phyloP scores from a whole-genome alignment of 352 stramenopile genomes.

The Pythium inflatum region DNA sequence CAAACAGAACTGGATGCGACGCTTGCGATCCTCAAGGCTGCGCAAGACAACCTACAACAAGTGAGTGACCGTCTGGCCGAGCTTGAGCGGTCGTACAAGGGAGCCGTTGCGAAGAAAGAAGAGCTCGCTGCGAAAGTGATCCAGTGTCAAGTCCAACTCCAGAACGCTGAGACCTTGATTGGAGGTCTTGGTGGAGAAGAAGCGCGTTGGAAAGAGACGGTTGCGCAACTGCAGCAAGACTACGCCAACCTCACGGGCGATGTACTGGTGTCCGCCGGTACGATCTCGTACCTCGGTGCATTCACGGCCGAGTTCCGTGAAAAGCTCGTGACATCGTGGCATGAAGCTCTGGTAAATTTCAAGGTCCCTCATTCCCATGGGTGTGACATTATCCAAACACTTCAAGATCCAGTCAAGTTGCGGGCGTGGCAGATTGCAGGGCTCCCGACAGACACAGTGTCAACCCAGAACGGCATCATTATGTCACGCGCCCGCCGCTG shows the following conservation, averaged over 20 bases:
- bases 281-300: conserved; percentile 86
- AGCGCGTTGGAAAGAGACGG: conserved; percentile 82
- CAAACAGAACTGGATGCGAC: conserved; percentile 65
- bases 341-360: conserved; percentile 62
- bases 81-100: conserved; percentile 86
- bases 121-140: conserved; percentile 88
- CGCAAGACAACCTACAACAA: conserved; percentile 74
- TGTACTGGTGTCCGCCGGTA: conserved; percentile 83
- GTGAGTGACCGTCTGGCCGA: conserved; percentile 85
- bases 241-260: conserved; percentile 84
- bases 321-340: conserved; percentile 64
- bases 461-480: conserved; percentile 95
- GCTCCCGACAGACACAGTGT: conserved; percentile 88
- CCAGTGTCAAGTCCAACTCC: conserved; percentile 88
- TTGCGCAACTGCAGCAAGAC: conserved; percentile 74
- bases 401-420: conserved; percentile 89
- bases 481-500: conserved; percentile 84
- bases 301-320: conserved; percentile 90
- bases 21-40: conserved; percentile 48
- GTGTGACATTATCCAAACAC: conserved; percentile 86
- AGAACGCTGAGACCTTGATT: conserved; percentile 88
- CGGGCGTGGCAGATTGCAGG: conserved; percentile 88
- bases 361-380: conserved; percentile 74
- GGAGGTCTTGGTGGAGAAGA: conserved; percentile 85
- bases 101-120: conserved; percentile 89